Conservation (phyloP, 2,329 filamentous ascomycete genomes). For the Capronia americana region DNA sequence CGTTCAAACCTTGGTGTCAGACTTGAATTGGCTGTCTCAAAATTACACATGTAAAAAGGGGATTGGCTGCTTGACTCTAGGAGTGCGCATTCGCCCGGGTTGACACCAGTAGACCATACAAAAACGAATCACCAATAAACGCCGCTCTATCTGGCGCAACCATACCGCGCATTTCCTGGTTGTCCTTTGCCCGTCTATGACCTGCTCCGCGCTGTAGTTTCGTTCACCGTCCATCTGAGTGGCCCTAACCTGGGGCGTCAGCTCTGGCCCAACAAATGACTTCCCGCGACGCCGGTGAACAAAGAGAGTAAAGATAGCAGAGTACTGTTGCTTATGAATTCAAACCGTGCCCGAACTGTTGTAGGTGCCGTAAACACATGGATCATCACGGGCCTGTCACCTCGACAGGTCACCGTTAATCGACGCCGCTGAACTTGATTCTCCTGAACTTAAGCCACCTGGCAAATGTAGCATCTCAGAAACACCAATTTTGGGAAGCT, state of each 20-base stretch:
- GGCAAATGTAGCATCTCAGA: slow-evolving; percentile 78
- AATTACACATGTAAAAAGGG: slow-evolving; percentile 37
- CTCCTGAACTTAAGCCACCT: slow-evolving; percentile 73
- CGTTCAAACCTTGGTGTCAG: slow-evolving; percentile 8
- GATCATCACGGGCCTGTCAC: slow-evolving; percentile 12
- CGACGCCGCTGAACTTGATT: slow-evolving; percentile 78
- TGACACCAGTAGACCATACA: slow-evolving; percentile 25
- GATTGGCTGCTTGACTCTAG: slow-evolving; percentile 29
- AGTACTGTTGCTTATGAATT: slow-evolving; percentile 5
- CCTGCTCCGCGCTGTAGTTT: slow-evolving; percentile 33
- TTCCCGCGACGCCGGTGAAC: slow-evolving; percentile 2
- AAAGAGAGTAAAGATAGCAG: slow-evolving; percentile 20
- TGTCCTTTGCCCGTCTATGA: slow-evolving; percentile 32
- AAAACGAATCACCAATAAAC: slow-evolving; percentile 18
- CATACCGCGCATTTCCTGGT: slow-evolving; percentile 27
- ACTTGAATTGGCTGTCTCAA: slow-evolving; percentile 30
- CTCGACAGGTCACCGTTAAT: slow-evolving; percentile 66
- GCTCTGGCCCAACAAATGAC: slow-evolving; percentile 7
- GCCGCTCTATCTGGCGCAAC: slow-evolving; percentile 34
- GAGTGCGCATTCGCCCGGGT: slow-evolving; percentile 24
- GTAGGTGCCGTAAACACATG: slow-evolving; percentile 11
- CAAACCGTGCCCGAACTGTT: neutral
- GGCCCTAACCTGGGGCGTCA: slow-evolving; percentile 11
- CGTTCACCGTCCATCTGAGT: slow-evolving; percentile 22
- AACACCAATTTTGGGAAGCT: slow-evolving; percentile 84